Evolutionary conservation across 345 rosid species (phyloP), one percentile per base, ranked within the genome.

Genomic region (Carallia pectinifolia): DNA sequence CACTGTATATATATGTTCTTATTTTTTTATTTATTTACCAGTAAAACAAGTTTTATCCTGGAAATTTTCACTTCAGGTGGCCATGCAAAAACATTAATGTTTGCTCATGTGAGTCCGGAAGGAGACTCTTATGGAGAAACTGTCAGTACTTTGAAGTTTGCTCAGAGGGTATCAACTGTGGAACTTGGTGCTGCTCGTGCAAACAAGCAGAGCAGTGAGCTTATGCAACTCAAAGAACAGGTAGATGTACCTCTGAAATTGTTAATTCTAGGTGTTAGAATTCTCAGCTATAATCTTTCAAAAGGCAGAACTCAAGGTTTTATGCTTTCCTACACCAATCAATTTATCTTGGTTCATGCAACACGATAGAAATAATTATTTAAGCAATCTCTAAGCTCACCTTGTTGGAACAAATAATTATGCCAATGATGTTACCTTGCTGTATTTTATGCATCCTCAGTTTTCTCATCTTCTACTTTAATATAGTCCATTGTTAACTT

Each of bases 71-170:
- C 34, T 74, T 62, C 79, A 92, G 96, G 97, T 65, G 97, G 99
- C 27, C 87, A 82, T 74, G 97, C 97, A 0, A 92, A 95, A 72
- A 92, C 96, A 16, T 73, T 92, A 69, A 95, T 92, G 98, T 88
- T 95, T 84, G 96, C 97, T 68, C 98, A 95, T 79, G 76, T 89
- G 71, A 92, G 94, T 72, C 97, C 99, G 3, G 96, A 95, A 73
- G 92, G 70, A 65, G 92, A 86, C 77, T 95, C 97, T 37, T 85
- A 85, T 36, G 81, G 85, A 23, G 97, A 95, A 80, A 90, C 97
- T 55, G 66, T 92, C 23, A 90, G 96, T 77, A 95, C 99, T 62
- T 72, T 92, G 80, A 90, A 92, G 81, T 92, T 95, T 70, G 97
- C 97, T 75, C 97, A 85, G 69, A 87, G 97, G 75, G 97, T 85